A percentile compares a stretch with the other conserved stretches of the same genome.
Evolutionary conservation across 495 filamentous ascomycete genomes (phyloP).

Genomic region (Aspergillus hancockii): DNA sequence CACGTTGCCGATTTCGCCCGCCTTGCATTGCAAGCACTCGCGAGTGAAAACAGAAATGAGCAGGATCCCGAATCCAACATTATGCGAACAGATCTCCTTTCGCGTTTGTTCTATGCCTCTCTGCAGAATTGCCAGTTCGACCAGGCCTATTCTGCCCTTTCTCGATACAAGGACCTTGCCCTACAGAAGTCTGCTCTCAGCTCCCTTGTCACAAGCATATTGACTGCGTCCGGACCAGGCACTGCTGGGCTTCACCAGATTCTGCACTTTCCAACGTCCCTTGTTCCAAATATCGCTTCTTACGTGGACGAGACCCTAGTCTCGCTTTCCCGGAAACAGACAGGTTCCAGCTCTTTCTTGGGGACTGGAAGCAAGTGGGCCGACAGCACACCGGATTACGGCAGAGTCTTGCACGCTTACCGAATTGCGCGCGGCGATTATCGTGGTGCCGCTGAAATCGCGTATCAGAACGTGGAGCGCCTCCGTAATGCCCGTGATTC

Average conservation of each 20-base stretch:
- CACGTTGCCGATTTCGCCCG: conserved; percentile 84
- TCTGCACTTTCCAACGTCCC: conserved; percentile 62
- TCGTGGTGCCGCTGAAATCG: conserved; percentile 80
- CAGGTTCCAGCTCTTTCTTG: conserved; percentile 35
- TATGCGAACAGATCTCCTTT: conserved; percentile 66
- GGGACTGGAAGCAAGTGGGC: conserved; percentile 34
- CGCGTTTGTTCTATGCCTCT: conserved; percentile 78
- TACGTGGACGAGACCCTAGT: conserved; percentile 76
- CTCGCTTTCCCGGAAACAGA: conserved; percentile 47
- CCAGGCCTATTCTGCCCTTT: conserved; percentile 77
- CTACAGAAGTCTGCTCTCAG: conserved; percentile 64
- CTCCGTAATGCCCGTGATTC: conserved; percentile 52
- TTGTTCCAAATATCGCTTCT: conserved; percentile 70
- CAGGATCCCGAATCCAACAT: conserved; percentile 38
- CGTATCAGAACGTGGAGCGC: conserved; percentile 65
- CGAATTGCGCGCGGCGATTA: conserved; percentile 81
- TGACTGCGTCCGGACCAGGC: conserved; percentile 62
- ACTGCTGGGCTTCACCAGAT: conserved; percentile 56
- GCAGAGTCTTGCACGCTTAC: conserved; percentile 86
- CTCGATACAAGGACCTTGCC: conserved; percentile 65
- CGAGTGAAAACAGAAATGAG: conserved; percentile 41
- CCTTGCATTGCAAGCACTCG: conserved; percentile 68
- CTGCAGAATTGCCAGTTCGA: conserved; percentile 75
- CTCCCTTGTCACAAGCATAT: conserved; percentile 70
- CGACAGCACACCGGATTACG: conserved; percentile 54